These are phyloP conservation scores for Nemania diffusa DNA, from an alignment of 2,329 filamentous ascomycete species.

Conservation along the genomic window DNA sequence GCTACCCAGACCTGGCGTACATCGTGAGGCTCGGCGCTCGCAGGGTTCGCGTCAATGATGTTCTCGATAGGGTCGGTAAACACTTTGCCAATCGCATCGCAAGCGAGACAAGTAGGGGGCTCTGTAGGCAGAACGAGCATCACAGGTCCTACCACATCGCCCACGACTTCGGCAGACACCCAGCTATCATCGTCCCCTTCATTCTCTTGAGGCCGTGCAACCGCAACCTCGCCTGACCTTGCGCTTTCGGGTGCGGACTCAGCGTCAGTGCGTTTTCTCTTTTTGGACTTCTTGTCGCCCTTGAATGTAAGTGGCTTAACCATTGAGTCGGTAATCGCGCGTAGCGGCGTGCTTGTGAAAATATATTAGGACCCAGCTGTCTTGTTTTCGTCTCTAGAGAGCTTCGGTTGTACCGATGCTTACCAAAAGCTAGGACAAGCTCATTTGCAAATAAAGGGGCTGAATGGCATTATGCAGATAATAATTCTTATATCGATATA, in stretches of 20 bases:
- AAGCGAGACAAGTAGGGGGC: conserved; percentile 78
- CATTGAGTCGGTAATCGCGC: conserved; percentile 60
- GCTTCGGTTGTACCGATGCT: not conserved
- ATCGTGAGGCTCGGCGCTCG: conserved; percentile 93
- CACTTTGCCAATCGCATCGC: conserved; percentile 86
- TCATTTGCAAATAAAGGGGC: conserved; percentile 5
- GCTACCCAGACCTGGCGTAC: conserved; percentile 96
- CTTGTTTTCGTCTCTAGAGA: not conserved
- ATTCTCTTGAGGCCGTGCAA: conserved; percentile 46
- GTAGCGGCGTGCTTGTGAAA: not conserved
- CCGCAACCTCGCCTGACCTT: conserved; percentile 52
- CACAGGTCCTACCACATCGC: conserved; percentile 83
- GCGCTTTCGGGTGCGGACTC: conserved; percentile 37
- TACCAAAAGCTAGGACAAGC: not conserved
- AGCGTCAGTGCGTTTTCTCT: conserved; percentile 78
- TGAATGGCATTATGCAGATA: not conserved
- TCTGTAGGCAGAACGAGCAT: conserved; percentile 84
- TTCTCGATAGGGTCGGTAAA: conserved; percentile 88
- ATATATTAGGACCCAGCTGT: not conserved
- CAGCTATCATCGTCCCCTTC: conserved; percentile 81
- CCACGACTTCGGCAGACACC: conserved; percentile 81
- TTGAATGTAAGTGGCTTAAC: conserved; percentile 95
- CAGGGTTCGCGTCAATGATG: conserved; percentile 81
- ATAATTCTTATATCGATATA: too few relatives aligned
- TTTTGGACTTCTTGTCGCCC: conserved; percentile 95